phyloP scores from a whole-genome alignment of 1,139 yeast species.

The Yamadazyma membranifaciens region DNA sequence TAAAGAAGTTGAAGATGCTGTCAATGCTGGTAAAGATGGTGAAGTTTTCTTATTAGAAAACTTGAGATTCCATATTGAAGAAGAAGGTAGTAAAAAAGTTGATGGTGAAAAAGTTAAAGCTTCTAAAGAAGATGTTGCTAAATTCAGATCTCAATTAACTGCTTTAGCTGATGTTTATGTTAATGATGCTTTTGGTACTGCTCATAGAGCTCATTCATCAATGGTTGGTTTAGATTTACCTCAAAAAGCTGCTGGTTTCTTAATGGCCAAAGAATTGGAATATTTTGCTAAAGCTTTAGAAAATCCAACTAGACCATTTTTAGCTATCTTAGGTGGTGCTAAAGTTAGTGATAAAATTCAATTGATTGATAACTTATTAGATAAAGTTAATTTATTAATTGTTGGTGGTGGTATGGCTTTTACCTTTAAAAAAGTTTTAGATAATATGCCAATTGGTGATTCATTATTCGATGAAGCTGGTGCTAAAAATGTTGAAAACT shows the following conservation, averaged over 20 bases:
- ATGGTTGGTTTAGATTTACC: conserved; percentile 95
- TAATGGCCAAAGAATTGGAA: conserved; percentile 92
- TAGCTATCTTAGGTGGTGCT: conserved; percentile 98
- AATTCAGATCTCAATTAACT: conserved; percentile 84
- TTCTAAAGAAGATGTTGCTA: conserved; percentile 72
- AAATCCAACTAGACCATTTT: conserved; percentile 94
- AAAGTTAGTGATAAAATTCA: conserved; percentile 97
- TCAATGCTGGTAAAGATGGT: conserved; percentile 68
- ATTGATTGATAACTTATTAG: conserved; percentile 92
- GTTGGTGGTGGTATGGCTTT: conserved; percentile 99
- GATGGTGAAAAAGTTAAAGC: conserved; percentile 93
- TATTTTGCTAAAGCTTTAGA: conserved; percentile 97
- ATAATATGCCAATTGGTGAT: conserved; percentile 81
- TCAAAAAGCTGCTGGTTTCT: conserved; percentile 95
- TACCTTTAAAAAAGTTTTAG: conserved; percentile 92
- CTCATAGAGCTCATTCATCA: conserved; percentile 98
- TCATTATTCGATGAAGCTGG: conserved; percentile 91
- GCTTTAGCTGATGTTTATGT: conserved; percentile 91
- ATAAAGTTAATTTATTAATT: conserved; percentile 88
- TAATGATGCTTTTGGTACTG: conserved; percentile 98
- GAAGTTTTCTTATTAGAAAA: conserved; percentile 83
- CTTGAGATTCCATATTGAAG: conserved; percentile 96
- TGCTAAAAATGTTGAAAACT: conserved; percentile 84
- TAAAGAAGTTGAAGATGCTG: conserved; percentile 73
- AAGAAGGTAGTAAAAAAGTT: conserved; percentile 75